Base-by-base conservation (phyloP, 2,329 filamentous ascomycete species). In the Pseudohalonectria lignicola region DNA sequence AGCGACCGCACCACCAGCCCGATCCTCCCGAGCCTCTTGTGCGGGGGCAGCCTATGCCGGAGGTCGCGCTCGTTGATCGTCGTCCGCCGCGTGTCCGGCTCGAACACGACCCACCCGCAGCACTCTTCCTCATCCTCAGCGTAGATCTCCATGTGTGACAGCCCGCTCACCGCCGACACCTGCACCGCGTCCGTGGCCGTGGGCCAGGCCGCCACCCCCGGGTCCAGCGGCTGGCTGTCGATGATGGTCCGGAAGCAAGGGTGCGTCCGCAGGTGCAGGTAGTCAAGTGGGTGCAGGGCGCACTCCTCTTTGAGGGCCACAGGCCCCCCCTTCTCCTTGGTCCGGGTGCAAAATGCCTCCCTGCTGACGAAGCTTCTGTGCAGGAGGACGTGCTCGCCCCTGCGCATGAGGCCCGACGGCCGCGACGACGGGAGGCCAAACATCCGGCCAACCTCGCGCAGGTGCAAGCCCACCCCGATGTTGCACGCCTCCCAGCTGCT, bases 401-500 rank as follows among this genome's bases (percentile, higher is more conserved):
- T 74, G 36, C 87, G 66, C 90, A 96, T 96, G 43, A 96, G 71
- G n/a, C 92, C 90, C 20, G 67, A 82, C 52, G 92, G 86, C 53
- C 93, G 86, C 53, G 93, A 85, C 53, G 93, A 85, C 9, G 86
- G 86, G 47, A 86, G 93, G 36, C 90, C 90, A 47, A 96, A 83
- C 17, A 94, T 60, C 60, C 94, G 90, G 4, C 90, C 90, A 1
- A 82, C 82, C 59, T 95, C 87, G 57, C 94, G 90, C 34, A 96
- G 60, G 57, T 96, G 90, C 9, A 86, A 88, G 7, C 90, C 90
- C 46, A 96, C 93, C 21, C 88, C 88, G 43, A 94, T 82, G 49
- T 90, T 94, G 19, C 86, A 87, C n/a, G 87, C 79, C 56, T 96
- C 90, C 90, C 90, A 96, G 34, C 79, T 92, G 53, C 85, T 94